phyloP scores from a whole-genome alignment of 73 alveolate genomes.

The Blepharisma japonicum region DNA sequence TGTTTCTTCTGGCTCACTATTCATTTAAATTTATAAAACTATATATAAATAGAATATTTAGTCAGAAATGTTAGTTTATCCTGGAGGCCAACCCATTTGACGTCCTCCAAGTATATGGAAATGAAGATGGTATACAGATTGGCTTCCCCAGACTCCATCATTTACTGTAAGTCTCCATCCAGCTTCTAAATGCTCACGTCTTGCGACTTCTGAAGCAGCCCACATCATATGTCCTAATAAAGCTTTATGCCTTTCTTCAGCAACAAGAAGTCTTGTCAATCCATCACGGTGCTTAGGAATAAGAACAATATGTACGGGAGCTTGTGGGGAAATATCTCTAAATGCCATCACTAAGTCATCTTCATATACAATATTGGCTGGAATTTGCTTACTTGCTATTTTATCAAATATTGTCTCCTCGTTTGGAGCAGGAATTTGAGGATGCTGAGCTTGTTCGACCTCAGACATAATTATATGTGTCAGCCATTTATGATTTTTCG shows the following conservation, averaged over 20 bases:
- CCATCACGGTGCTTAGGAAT: conserved; percentile 86
- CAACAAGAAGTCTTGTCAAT: conserved; percentile 68
- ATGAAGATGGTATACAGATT: conserved; percentile 92
- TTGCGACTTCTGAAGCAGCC: conserved; percentile 72
- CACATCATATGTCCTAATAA: conserved; percentile 77
- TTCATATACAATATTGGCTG: conserved; percentile 89
- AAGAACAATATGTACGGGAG: conserved; percentile 83
- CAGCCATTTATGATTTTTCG: no score
- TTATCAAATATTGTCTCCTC: conserved; percentile 93
- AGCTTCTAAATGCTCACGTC: conserved; percentile 69
- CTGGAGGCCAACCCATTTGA: conserved; percentile 96
- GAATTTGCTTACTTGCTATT: conserved; percentile 82
- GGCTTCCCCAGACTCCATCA: conserved; percentile 85
- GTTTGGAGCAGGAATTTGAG: conserved; percentile 46
- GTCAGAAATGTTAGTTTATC: conserved; percentile 13
- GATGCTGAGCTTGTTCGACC: conserved; percentile 65
- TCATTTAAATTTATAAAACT: no score
- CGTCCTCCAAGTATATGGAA: conserved; percentile 96
- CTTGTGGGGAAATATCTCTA: conserved; percentile 78
- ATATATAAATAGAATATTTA: no score
- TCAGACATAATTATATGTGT: conserved; percentile 28
- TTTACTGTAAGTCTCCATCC: conserved; percentile 89
- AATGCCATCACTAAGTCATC: conserved; percentile 79
- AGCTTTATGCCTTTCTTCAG: conserved; percentile 65
- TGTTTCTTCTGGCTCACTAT: no score